Percentiles rank a stretch among this genome's conserved stretches.
phyloP scores from a whole-genome alignment of 768 basidiomycete species.

The Pleurotus ostreatus region DNA sequence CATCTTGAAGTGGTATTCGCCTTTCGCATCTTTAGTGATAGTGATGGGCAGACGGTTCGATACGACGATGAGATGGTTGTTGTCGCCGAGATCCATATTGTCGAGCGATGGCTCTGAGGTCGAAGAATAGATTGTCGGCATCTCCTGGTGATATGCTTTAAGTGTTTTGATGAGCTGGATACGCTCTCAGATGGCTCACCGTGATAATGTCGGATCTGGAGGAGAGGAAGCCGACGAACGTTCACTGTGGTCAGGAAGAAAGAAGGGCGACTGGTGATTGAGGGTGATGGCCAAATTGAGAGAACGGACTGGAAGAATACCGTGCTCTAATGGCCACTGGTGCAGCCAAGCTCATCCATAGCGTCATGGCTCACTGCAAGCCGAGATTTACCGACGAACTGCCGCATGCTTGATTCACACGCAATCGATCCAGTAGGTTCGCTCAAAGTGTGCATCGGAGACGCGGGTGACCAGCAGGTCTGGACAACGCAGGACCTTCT shows the following conservation, averaged over 20 bases:
- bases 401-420: neutral
- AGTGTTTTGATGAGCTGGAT: constrained; percentile 3
- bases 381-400: constrained; percentile 4
- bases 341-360: too few species aligned
- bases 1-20: constrained; percentile 99
- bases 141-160: constrained; percentile 2
- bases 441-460: neutral
- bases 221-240: neutral
- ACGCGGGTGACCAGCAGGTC: neutral
- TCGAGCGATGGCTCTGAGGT: constrained; percentile 23
- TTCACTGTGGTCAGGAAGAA: neutral
- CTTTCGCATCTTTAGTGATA: constrained; percentile 87
- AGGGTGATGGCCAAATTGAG: constrained; percentile 27
- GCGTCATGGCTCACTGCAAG: too few species aligned
- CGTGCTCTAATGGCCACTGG: too few species aligned
- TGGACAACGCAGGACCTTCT: neutral
- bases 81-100: constrained; percentile 44
- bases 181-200: neutral
- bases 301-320: constrained; percentile 7
- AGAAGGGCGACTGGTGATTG: neutral
- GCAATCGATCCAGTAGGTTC: neutral
- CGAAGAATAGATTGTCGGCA: constrained; percentile 21
- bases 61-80: constrained; percentile 86
- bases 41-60: constrained; percentile 95
- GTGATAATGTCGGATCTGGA: constrained; percentile 4